Percentiles rank a stretch among this genome's conserved stretches.
Conservation (phyloP, 768 basidiomycete species). For the Phylloporus sp. region DNA sequence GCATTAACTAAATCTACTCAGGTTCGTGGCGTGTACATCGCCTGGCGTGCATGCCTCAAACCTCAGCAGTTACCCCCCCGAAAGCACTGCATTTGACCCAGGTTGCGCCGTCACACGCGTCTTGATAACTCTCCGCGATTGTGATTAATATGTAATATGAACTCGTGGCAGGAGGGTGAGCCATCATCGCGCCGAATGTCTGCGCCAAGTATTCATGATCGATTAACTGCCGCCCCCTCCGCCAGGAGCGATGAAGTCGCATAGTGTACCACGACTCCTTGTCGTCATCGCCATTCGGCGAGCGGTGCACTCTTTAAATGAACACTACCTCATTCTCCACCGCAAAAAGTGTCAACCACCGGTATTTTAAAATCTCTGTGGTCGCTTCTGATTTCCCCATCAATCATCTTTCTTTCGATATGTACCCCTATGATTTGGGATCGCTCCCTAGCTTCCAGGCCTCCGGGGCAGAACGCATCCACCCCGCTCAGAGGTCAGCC, state of each 20-base stretch:
- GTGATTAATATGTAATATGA: conserved; percentile 26
- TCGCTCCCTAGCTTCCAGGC: background rate
- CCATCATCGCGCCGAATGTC: conserved; percentile 22
- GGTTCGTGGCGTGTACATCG: conserved; percentile 20
- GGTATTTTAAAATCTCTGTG: conserved; percentile 20
- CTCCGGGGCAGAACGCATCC: conserved; percentile 1
- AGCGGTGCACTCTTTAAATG: conserved; percentile 19
- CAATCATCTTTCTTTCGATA: conserved; percentile 17
- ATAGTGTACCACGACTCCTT: conserved; percentile 17
- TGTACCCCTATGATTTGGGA: conserved; percentile 15
- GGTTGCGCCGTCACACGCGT: conserved; percentile 24
- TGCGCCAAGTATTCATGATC: conserved; percentile 17
- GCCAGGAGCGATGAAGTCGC: conserved; percentile 21
- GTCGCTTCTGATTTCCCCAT: conserved; percentile 16
- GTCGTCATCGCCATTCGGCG: conserved; percentile 25
- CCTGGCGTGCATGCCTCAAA: conserved; percentile 23
- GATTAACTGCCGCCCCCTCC: conserved; percentile 19
- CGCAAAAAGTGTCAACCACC: conserved; percentile 9
- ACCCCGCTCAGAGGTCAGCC: conserved; percentile 13
- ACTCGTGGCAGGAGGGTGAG: conserved; percentile 19
- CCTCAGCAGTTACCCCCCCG: conserved; percentile 10
- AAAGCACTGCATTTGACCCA: conserved; percentile 13
- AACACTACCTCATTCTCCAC: conserved; percentile 16
- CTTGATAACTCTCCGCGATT: conserved; percentile 19
- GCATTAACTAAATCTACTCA: conserved; percentile 15